Conservation (phyloP, 2,329 filamentous ascomycete genomes). For the Rosellinia necatrix region DNA sequence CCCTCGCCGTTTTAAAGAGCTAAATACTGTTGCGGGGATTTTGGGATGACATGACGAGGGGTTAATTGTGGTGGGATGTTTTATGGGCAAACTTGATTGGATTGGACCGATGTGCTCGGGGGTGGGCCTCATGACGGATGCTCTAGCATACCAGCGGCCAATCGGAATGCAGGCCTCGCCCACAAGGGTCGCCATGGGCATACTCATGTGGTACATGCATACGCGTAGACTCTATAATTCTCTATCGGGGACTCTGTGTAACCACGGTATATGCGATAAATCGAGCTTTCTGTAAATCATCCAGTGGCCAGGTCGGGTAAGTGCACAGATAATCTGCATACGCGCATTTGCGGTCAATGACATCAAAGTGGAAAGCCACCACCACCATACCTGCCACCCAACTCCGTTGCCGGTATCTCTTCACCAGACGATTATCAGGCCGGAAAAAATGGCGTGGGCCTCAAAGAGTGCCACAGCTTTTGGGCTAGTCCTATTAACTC, state of each 20-base stretch:
- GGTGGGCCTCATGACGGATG: slow-evolving; percentile 16
- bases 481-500: slow-evolving; percentile 78
- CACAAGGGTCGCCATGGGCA: slow-evolving; percentile 22
- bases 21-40: slow-evolving; percentile 21
- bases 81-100: background rate
- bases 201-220: background rate
- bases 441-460: slow-evolving; percentile 68
- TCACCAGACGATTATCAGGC: background rate
- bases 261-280: background rate
- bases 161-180: slow-evolving; percentile 6
- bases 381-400: background rate
- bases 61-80: slow-evolving; percentile 9
- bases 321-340: background rate
- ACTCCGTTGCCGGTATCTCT: background rate
- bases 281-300: background rate
- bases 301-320: background rate
- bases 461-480: slow-evolving; percentile 72
- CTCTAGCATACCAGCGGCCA: no score
- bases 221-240: background rate
- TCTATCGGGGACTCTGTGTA: background rate
- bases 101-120: slow-evolving; percentile 2
- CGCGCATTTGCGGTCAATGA: background rate
- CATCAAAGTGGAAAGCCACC: background rate
- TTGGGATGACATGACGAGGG: slow-evolving; percentile 17
- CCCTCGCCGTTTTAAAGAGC: slow-evolving; percentile 25